These are phyloP conservation scores for Biscogniauxia mediterranea DNA, from an alignment of 2,329 filamentous ascomycete genomes.

Conservation along the genomic window DNA sequence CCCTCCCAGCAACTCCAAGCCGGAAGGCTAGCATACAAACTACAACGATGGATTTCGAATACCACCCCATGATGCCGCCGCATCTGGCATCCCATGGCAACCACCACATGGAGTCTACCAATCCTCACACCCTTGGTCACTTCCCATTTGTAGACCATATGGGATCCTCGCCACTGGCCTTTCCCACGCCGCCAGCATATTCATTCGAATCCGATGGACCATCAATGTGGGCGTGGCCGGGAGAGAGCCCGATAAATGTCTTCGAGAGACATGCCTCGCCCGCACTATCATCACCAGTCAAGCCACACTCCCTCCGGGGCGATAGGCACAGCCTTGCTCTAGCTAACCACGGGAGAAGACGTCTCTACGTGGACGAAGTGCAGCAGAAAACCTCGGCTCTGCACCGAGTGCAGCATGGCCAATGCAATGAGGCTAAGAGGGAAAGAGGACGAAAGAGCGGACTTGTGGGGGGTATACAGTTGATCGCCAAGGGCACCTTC, in stretches of 20 bases:
- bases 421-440: constrained; percentile 16
- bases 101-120: constrained; percentile 13
- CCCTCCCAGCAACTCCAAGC: constrained; percentile 22
- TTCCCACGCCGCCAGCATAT: constrained; percentile 17
- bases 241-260: constrained; percentile 19
- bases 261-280: constrained; percentile 19
- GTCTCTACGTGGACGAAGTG: constrained; percentile 41
- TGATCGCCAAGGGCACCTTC: constrained; percentile 29
- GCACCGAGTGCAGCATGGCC: constrained; percentile 38
- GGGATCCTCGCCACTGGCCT: constrained; percentile 18
- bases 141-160: constrained; percentile 22
- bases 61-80: constrained; percentile 21
- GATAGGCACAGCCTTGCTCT: constrained; percentile 15
- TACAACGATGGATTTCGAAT: constrained; percentile 26
- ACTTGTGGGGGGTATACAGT: constrained; percentile 20
- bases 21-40: constrained; percentile 24
- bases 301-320: constrained; percentile 31
- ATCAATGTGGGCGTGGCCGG: constrained; percentile 21
- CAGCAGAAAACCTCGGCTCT: constrained; percentile 45
- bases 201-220: constrained; percentile 13
- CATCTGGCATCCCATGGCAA: constrained; percentile 14
- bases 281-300: constrained; percentile 12
- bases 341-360: constrained; percentile 35
- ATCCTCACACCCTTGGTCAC: constrained; percentile 16
- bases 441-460: constrained; percentile 13